phyloP scores from a whole-genome alignment of 1,284 basidiomycete species.

The Irpex sp. region DNA sequence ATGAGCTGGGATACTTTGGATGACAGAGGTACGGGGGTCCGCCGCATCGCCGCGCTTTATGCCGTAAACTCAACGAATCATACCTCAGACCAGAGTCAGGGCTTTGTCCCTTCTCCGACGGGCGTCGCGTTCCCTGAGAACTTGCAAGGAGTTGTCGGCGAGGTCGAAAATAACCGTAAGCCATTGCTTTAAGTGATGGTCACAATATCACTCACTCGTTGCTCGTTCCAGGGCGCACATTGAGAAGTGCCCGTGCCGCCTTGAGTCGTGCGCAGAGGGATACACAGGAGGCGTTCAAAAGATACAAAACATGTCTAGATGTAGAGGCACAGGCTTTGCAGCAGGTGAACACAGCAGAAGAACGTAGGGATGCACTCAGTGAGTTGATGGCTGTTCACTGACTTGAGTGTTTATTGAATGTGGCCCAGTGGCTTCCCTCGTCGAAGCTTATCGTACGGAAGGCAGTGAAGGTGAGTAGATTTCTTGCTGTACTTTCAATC shows the following conservation, averaged over 20 bases:
- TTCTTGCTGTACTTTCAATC: neutral
- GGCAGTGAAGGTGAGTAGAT: conserved; percentile 12
- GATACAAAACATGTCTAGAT: conserved; percentile 66
- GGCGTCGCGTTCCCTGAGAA: conserved; percentile 14
- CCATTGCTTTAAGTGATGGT: neutral
- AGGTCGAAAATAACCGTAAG: conserved; percentile 24
- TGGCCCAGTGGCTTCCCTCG: conserved; percentile 24
- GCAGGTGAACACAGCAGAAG: conserved; percentile 59
- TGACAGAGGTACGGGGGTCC: conserved; percentile 9
- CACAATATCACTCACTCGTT: neutral
- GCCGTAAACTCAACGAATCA: neutral
- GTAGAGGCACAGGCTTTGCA: conserved; percentile 61
- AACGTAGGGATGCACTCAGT: conserved; percentile 69
- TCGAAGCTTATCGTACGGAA: conserved; percentile 12
- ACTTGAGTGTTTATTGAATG: neutral
- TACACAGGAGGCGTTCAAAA: conserved; percentile 65
- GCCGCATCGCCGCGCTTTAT: neutral
- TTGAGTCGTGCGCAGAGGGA: conserved; percentile 60
- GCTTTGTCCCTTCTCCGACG: conserved; percentile 10
- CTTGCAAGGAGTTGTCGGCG: conserved; percentile 19
- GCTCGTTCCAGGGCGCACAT: conserved; percentile 29
- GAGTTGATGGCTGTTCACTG: conserved; percentile 19
- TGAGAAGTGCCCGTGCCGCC: conserved; percentile 36
- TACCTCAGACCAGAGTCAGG: neutral
- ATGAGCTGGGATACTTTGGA: conserved; percentile 15